phyloP scores from a whole-genome alignment of 2,329 filamentous ascomycete species.

The Diaporthe velutina region DNA sequence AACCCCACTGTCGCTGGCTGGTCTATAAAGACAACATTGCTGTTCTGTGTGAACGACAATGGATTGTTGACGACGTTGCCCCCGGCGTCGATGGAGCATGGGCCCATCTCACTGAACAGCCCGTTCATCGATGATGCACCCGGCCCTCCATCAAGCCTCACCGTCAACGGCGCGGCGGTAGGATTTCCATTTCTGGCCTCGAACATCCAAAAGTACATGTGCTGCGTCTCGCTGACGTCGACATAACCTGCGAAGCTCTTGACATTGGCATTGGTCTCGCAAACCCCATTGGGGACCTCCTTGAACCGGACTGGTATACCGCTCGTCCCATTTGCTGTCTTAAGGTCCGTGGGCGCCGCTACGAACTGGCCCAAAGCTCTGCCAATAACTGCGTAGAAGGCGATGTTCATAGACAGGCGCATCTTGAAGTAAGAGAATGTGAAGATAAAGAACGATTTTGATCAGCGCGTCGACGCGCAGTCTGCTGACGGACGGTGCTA shows the following conservation, averaged over 20 bases:
- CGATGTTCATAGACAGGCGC: neutral
- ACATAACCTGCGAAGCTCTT: slow-evolving; percentile 19
- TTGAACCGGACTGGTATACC: slow-evolving; percentile 19
- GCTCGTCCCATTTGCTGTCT: neutral
- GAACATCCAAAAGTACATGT: slow-evolving; percentile 28
- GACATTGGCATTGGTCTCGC: slow-evolving; percentile 12
- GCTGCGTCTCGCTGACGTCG: slow-evolving; percentile 14
- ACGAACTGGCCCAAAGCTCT: neutral
- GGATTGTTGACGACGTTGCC: slow-evolving; percentile 63
- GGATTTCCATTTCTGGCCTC: slow-evolving; percentile 18
- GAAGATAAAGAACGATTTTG: neutral
- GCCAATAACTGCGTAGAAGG: neutral
- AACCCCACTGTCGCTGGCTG: slow-evolving; percentile 70
- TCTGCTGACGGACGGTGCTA: neutral
- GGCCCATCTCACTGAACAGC: slow-evolving; percentile 47
- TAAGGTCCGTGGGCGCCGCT: neutral
- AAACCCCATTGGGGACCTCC: slow-evolving; percentile 7
- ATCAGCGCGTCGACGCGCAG: neutral
- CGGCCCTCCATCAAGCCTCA: slow-evolving; percentile 33
- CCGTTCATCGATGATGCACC: slow-evolving; percentile 32
- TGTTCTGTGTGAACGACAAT: slow-evolving; percentile 66
- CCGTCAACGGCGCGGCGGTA: slow-evolving; percentile 5
- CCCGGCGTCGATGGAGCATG: slow-evolving; percentile 67
- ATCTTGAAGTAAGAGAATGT: slow-evolving; percentile 1
- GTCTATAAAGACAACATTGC: slow-evolving; percentile 63